Base-by-base conservation (phyloP, 768 basidiomycete species). In the Tylopilus sp. region DNA sequence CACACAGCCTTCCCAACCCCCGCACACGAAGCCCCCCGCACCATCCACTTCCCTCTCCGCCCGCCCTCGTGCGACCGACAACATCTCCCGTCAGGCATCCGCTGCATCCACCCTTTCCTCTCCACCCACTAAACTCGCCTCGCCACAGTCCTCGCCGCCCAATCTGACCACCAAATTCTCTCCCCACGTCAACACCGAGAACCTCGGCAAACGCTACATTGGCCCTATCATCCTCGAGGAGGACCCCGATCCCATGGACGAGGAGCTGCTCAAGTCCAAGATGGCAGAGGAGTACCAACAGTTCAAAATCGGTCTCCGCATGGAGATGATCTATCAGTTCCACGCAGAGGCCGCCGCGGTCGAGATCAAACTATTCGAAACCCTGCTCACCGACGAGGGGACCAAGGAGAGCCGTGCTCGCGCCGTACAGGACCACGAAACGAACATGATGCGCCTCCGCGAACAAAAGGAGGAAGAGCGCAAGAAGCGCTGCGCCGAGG, bases 251-350 rank as follows among this genome's bases (percentile, higher is more conserved):
- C 61, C 68, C 17, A 13, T 63, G 41, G 66, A 68, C 47, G 59
- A 63, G 33, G 58, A 55, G 2, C 52, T 66, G 42, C 55, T 69
- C 35, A 68, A 53, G 53, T 69, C 63, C 42, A 69, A 64, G 52
- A 68, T 69, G 68, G 66, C 68, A 11, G 60, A 56, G 23, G 67
- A 68, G 2, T 69, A 64, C 30, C 68, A 66, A 2, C 58, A 62
- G 39, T 69, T 58, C 35, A 69, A 70, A 52, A 44, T 67, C 35
- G 50, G 62, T 31, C 60, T 69, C 17, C 69, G 68, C 6, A 69
- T 70, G 6, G 66, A 69, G 53, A 69, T 69, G 67, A 69, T 69
- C 25, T 60, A 68, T 48, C 52, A 69, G 10, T 69, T 69, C 53
- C 67, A 69, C 22, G 57, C 53, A 3, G 61, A 63, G 50, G 67